phyloP scores from a whole-genome alignment of 2,329 filamentous ascomycete species.

The Ascochyta pisi region DNA sequence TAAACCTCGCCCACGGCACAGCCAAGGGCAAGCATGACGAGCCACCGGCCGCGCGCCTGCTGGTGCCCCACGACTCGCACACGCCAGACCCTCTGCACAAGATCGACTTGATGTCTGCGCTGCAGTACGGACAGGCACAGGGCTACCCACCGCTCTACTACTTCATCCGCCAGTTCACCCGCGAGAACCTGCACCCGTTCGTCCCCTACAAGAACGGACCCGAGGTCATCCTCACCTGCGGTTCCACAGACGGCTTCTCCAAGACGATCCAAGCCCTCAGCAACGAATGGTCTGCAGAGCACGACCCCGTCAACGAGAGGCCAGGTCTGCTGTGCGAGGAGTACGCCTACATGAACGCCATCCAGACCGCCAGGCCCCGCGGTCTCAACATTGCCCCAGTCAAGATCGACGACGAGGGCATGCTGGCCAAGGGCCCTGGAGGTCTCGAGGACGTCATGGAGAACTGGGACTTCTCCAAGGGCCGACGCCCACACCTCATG shows the following conservation, averaged over 20 bases:
- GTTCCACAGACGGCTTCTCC: conserved; percentile 82
- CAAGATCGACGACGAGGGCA: conserved; percentile 78
- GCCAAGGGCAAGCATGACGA: conserved; percentile 29
- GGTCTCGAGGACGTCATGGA: conserved; percentile 78
- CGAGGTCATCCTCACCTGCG: conserved; percentile 80
- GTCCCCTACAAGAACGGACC: conserved; percentile 79
- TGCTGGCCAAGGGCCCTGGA: conserved; percentile 75
- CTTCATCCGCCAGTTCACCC: conserved; percentile 80
- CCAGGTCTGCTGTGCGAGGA: conserved; percentile 81
- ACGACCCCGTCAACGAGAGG: conserved; percentile 71
- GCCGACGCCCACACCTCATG: conserved; percentile 80
- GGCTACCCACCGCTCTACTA: conserved; percentile 81
- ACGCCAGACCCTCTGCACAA: conserved; percentile 67
- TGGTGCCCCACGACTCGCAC: conserved; percentile 72
- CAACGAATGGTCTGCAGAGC: conserved; percentile 75
- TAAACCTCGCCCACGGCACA: conserved; percentile 21
- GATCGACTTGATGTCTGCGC: conserved; percentile 80
- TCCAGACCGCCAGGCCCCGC: conserved; percentile 70
- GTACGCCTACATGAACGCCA: conserved; percentile 80
- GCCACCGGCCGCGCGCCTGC: conserved; percentile 59
- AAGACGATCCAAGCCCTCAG: conserved; percentile 79
- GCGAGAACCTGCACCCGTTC: conserved; percentile 78
- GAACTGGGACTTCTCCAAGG: conserved; percentile 79
- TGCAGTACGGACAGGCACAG: conserved; percentile 85
- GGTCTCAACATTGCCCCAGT: conserved; percentile 78